phyloP scores from a whole-genome alignment of 2,329 filamentous ascomycete species.

The Cryphonectria nitschkei region DNA sequence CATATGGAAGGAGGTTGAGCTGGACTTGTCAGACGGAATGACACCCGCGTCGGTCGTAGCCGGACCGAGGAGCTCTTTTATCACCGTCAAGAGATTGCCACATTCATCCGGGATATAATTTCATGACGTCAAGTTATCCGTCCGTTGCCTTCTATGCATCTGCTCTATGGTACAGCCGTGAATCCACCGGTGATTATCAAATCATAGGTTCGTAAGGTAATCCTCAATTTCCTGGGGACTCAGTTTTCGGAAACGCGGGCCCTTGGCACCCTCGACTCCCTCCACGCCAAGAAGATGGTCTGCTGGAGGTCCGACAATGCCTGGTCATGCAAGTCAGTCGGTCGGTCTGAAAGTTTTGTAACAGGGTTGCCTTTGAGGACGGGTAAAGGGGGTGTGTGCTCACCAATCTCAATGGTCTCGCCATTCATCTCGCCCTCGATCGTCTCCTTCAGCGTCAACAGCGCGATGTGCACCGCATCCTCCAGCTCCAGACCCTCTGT shows the following conservation, averaged over 20 bases:
- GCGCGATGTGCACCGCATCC: conserved; percentile 96
- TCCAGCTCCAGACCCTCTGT: conserved; percentile 96
- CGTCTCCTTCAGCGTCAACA: conserved; percentile 97
- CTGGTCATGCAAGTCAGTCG: conserved; percentile 46
- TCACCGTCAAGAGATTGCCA: conserved; percentile 40
- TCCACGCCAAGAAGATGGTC: conserved; percentile 91
- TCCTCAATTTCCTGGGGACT: conserved; percentile 99
- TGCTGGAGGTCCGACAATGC: conserved; percentile 93
- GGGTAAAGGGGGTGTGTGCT: conserved; percentile 35
- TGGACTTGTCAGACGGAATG: conserved; percentile 36
- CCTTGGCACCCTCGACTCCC: conserved; percentile 81
- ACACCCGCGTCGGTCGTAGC: conserved; percentile 49
- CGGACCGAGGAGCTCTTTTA: conserved; percentile 54
- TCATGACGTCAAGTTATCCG: conserved; percentile 28
- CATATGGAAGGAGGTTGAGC: conserved; percentile 43
- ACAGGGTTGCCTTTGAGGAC: neutral
- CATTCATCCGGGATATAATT: conserved; percentile 27
- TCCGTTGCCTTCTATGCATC: conserved; percentile 37
- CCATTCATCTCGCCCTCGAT: conserved; percentile 99
- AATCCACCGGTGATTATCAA: conserved; percentile 31
- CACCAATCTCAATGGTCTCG: conserved; percentile 97
- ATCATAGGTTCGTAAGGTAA: conserved; percentile 96
- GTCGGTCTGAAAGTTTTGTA: neutral
- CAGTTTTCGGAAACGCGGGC: conserved; percentile 90
- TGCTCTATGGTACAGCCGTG: conserved; percentile 45